phyloP scores from a whole-genome alignment of 2,329 filamentous ascomycete genomes.

The Westerdykella sp. region DNA sequence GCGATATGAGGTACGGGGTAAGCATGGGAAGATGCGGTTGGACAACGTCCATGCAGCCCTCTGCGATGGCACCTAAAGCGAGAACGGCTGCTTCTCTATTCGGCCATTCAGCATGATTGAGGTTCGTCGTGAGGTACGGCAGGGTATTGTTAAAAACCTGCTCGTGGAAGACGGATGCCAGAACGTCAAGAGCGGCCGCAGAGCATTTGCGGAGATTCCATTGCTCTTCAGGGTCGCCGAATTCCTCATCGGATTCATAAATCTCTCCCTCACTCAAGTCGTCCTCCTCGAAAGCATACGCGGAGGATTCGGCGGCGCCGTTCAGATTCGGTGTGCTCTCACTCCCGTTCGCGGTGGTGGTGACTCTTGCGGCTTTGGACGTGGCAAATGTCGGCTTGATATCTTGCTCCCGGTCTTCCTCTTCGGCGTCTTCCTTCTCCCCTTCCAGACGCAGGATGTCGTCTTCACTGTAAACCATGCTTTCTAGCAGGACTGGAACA shows the following conservation, averaged over 20 bases:
- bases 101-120: slow-evolving; percentile 84
- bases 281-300: slow-evolving; percentile 53
- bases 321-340: slow-evolving; percentile 41
- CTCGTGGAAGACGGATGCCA: slow-evolving; percentile 82
- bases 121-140: slow-evolving; percentile 83
- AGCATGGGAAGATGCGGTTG: slow-evolving; percentile 85
- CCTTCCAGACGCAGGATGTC: slow-evolving; percentile 80
- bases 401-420: slow-evolving; percentile 84
- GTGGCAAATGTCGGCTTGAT: slow-evolving; percentile 91
- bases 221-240: slow-evolving; percentile 74
- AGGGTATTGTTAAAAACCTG: slow-evolving; percentile 87
- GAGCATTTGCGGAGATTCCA: slow-evolving; percentile 98
- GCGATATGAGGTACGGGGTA: slow-evolving; percentile 80
- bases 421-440: slow-evolving; percentile 75
- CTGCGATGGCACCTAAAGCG: slow-evolving; percentile 87
- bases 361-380: slow-evolving; percentile 54
- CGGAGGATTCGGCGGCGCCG: slow-evolving; percentile 38
- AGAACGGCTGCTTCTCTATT: slow-evolving; percentile 91
- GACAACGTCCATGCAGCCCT: slow-evolving; percentile 87
- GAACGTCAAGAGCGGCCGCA: slow-evolving; percentile 87
- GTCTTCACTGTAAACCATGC: slow-evolving; percentile 95
- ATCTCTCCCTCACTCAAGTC: slow-evolving; percentile 86
- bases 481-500: slow-evolving; percentile 82
- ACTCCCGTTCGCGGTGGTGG: slow-evolving; percentile 47
- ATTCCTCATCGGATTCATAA: slow-evolving; percentile 64